These are phyloP conservation scores for Geoglossum cookeanum DNA, from an alignment of 2,329 filamentous ascomycete genomes.

Conservation along the genomic window DNA sequence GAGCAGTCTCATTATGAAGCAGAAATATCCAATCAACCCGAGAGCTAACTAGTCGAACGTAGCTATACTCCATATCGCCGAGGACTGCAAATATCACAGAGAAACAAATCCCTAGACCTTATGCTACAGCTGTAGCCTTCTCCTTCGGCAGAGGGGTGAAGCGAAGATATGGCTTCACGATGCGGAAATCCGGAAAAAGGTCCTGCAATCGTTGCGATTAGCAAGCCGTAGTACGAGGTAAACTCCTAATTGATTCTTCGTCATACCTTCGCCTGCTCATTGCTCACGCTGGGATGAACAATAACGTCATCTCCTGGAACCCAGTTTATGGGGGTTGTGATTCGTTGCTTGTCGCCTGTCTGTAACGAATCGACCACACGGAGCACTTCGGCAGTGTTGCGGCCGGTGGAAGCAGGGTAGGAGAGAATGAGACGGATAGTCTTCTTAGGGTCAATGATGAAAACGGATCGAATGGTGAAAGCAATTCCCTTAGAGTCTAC, in stretches of 20 bases:
- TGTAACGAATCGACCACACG: constrained; percentile 39
- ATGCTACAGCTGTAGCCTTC: constrained; percentile 28
- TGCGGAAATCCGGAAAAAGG: constrained; percentile 36
- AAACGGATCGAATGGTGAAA: constrained; percentile 46
- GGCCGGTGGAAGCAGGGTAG: constrained; percentile 41
- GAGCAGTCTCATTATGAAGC: background rate
- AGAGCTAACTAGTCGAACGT: background rate
- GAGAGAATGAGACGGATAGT: constrained; percentile 42
- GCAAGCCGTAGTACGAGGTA: background rate
- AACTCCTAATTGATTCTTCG: background rate
- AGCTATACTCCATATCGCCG: background rate
- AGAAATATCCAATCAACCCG: background rate
- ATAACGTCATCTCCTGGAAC: constrained; percentile 40
- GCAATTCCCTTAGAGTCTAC: constrained; percentile 54
- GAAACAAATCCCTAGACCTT: background rate
- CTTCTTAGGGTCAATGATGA: constrained; percentile 46
- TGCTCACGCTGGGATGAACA: constrained; percentile 38
- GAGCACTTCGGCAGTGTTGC: constrained; percentile 37
- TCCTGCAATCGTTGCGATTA: background rate
- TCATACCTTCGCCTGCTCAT: constrained; percentile 30
- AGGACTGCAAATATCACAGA: background rate
- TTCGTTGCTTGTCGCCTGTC: constrained; percentile 37
- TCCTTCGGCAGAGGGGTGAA: constrained; percentile 40
- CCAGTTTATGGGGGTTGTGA: constrained; percentile 45
- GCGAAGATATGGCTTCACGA: constrained; percentile 42